phyloP scores from a whole-genome alignment of 2,329 filamentous ascomycete species.

The Trichophyton mentagrophytes region DNA sequence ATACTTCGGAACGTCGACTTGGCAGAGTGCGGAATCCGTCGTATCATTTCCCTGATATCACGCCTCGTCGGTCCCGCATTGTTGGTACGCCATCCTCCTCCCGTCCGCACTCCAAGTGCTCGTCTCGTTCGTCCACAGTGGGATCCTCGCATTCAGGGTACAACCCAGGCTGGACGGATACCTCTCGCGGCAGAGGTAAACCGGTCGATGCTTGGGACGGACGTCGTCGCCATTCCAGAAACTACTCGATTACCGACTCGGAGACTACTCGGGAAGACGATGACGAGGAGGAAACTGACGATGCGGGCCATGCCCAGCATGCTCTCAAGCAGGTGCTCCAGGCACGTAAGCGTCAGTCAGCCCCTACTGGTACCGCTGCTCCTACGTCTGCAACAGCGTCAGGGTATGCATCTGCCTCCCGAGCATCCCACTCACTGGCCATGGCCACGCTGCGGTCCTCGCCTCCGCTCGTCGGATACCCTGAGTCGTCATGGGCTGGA shows the following conservation, averaged over 20 bases:
- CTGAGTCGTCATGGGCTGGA: slow-evolving; percentile 26
- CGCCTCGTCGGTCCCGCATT: slow-evolving; percentile 18
- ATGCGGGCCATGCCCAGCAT: slow-evolving; percentile 33
- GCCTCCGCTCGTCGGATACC: slow-evolving; percentile 27
- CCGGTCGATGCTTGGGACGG: slow-evolving; percentile 23
- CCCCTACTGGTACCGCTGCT: too few relatives aligned
- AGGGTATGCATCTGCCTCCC: slow-evolving; percentile 19
- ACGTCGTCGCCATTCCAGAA: slow-evolving; percentile 21
- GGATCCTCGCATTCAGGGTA: slow-evolving; percentile 30
- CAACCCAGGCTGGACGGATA: slow-evolving; percentile 27
- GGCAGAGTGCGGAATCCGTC: slow-evolving; percentile 28
- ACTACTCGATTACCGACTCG: slow-evolving; percentile 14
- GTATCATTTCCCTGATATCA: slow-evolving; percentile 26
- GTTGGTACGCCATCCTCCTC: slow-evolving; percentile 26
- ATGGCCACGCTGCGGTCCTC: slow-evolving; percentile 29
- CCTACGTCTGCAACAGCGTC: slow-evolving; percentile 10
- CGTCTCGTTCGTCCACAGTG: slow-evolving; percentile 30
- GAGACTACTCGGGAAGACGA: slow-evolving; percentile 13
- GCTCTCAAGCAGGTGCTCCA: slow-evolving; percentile 36
- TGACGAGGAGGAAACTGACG: slow-evolving; percentile 14
- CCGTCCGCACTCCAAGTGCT: slow-evolving; percentile 33
- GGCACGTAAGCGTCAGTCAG: slow-evolving; percentile 9
- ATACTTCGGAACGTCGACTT: slow-evolving; percentile 30
- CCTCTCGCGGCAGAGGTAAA: slow-evolving; percentile 19
- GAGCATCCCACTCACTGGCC: slow-evolving; percentile 22